A percentile compares a stretch with the other conserved stretches of the same genome.
phyloP scores from a whole-genome alignment of 208 protist genomes.

The Novymonas esmeraldas region DNA sequence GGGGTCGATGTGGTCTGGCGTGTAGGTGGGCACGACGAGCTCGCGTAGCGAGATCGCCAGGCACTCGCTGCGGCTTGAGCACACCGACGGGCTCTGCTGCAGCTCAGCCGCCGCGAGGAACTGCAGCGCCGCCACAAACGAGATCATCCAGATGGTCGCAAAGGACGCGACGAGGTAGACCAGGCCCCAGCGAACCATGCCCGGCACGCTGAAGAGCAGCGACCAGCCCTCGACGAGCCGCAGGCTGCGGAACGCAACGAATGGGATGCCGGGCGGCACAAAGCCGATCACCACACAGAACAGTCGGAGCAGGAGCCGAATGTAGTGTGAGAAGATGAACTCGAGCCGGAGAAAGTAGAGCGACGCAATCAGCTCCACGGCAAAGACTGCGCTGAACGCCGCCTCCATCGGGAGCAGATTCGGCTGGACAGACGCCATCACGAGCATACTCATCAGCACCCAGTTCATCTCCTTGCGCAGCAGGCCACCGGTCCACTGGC shows the following conservation, averaged over 20 bases:
- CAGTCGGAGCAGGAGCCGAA: slow-evolving; percentile 61
- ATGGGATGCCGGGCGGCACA: slow-evolving; percentile 57
- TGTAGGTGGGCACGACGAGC: slow-evolving; percentile 67
- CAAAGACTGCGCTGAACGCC: slow-evolving; percentile 54
- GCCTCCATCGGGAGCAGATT: slow-evolving; percentile 74
- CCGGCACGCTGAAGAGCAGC: slow-evolving; percentile 58
- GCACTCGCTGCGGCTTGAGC: slow-evolving; percentile 40
- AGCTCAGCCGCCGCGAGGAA: slow-evolving; percentile 21
- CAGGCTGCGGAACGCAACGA: slow-evolving; percentile 61
- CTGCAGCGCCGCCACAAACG: slow-evolving; percentile 69
- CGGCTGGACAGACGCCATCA: slow-evolving; percentile 59
- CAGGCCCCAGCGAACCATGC: slow-evolving; percentile 69
- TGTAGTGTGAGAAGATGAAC: slow-evolving; percentile 64
- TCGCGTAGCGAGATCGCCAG: slow-evolving; percentile 61
- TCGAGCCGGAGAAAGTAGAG: slow-evolving; percentile 65
- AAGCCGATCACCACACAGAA: slow-evolving; percentile 68
- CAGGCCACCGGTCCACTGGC: slow-evolving; percentile 65
- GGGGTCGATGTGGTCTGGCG: slow-evolving; percentile 45
- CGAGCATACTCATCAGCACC: slow-evolving; percentile 55
- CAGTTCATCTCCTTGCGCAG: slow-evolving; percentile 59
- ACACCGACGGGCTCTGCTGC: slow-evolving; percentile 22
- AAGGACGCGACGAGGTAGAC: slow-evolving; percentile 58
- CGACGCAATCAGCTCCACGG: slow-evolving; percentile 60
- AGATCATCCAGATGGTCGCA: slow-evolving; percentile 72
- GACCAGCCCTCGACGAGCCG: slow-evolving; percentile 80